Conservation (phyloP, 805 yeast genomes). For the Cyberlindnera meyerae region DNA sequence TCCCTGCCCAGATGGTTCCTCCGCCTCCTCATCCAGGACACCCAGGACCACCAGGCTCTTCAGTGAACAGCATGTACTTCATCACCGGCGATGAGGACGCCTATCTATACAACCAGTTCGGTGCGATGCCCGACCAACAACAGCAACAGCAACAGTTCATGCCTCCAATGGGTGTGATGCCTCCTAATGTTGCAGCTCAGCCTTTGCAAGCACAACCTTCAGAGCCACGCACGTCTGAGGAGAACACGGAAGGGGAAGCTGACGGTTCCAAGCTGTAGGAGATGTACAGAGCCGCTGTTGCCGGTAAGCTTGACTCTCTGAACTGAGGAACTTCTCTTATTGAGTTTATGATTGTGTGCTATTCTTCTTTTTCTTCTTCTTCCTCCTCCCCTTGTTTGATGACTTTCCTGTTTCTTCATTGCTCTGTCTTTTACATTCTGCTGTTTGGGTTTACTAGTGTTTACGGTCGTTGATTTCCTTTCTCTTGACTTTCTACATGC, state of each 20-base stretch:
- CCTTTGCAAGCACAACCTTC: no score
- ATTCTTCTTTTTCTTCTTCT: neutral
- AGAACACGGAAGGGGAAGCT: neutral
- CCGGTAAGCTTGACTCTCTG: constrained; percentile 23
- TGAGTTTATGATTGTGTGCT: no score
- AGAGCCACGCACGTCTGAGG: constrained; percentile 2
- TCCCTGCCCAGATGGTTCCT: constrained; percentile 12
- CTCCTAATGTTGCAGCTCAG: no score
- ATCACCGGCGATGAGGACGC: constrained; percentile 14
- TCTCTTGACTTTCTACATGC: no score
- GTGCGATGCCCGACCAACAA: constrained; percentile 4
- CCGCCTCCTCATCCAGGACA: no score
- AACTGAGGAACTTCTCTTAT: constrained; percentile 4
- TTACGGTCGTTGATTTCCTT: no score
- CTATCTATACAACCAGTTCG: constrained; percentile 9
- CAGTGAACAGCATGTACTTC: constrained; percentile 18
- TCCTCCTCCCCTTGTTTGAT: neutral
- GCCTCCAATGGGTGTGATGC: no score
- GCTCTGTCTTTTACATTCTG: no score
- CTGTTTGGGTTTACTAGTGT: no score
- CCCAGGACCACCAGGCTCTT: no score
- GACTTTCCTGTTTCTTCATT: no score
- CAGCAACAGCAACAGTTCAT: constrained; percentile 11
- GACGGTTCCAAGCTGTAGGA: constrained; percentile 21
- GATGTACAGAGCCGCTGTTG: constrained; percentile 26